Conservation (phyloP, 257 asterid genomes). For the Salvia hispanica region DNA sequence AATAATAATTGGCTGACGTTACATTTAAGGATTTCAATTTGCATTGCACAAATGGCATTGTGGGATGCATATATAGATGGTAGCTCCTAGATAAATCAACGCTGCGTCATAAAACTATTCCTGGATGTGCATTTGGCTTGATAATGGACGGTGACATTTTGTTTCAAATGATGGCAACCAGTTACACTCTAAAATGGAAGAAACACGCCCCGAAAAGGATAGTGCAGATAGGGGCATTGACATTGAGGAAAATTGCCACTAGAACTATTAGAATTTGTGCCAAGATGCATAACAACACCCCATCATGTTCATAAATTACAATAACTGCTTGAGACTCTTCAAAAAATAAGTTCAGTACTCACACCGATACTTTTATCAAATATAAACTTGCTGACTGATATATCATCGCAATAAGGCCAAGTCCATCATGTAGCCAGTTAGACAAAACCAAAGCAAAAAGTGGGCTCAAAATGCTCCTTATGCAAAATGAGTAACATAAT, state of each 20-base stretch:
- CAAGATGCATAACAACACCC: background rate
- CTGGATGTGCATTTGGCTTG: background rate
- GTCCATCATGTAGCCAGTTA: background rate
- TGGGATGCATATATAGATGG: constrained; percentile 1
- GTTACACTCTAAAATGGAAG: constrained; percentile 9
- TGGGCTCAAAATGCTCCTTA: background rate
- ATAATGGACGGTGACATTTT: background rate
- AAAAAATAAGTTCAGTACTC: background rate
- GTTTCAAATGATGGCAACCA: background rate
- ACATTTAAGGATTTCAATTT: background rate
- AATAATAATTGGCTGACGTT: background rate
- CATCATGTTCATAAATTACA: constrained; percentile 15
- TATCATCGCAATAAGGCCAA: background rate
- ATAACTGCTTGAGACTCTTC: background rate
- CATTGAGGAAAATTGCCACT: background rate
- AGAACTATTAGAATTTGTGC: background rate
- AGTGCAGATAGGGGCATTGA: background rate
- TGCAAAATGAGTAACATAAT: background rate
- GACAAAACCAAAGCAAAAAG: constrained; percentile 23
- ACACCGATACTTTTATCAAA: constrained; percentile 7
- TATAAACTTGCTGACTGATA: background rate
- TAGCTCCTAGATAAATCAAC: constrained; percentile 1
- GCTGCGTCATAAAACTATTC: background rate
- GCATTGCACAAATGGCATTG: background rate
- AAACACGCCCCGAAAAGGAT: background rate